Base-by-base conservation (phyloP, 225 moss, liverwort and hornwort species). In the Pseudoscleropodium purum region DNA sequence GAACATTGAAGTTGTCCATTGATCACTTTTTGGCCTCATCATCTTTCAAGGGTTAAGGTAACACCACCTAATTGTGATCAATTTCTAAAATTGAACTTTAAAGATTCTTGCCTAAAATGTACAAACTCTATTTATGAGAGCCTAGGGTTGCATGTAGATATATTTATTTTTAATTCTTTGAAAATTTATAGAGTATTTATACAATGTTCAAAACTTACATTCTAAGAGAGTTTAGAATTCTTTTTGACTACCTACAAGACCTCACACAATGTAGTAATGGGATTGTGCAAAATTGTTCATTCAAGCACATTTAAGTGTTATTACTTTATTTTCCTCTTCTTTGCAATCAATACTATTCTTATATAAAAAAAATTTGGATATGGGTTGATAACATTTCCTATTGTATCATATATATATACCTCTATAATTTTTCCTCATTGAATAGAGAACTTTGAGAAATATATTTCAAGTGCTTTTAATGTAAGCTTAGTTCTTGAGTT, bases 81-180 rank as follows among this genome's bases (percentile, higher is more conserved):
- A 52, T 36, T 76, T 52, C 3, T 51, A 23, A 23, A 52, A 23
- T 1, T 0, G 0, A 23, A 1, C 52, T 1, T 3, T 52, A 23
- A 2, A 52, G 2, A 77, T 77, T 36, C 13, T 76, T 77, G 20
- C 6, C 14, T 51, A 14, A 77, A 34, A 23, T 34, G 2, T 45
- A 45, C 18, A 31, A 31, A 1, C 0, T 75, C 31, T 31, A 31
- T 31, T 39, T 1, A 19, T 31, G 1, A 75, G 19, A 75, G 49
- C 7, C 1, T 47, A 31, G 49, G 4, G 2, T 45, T 45, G n/a
- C n/a, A n/a, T n/a, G 45, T 6, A 45, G 4, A 21, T 34, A 52
- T 0, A 34, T 0, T 2, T 34, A 14, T 52, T 52, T 75, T 21
- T 0, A 76, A 0, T 5, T 21, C 13, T 76, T 52, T 21, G 8